Conservation (phyloP, 768 basidiomycete species). For the Amanita exitialis region DNA sequence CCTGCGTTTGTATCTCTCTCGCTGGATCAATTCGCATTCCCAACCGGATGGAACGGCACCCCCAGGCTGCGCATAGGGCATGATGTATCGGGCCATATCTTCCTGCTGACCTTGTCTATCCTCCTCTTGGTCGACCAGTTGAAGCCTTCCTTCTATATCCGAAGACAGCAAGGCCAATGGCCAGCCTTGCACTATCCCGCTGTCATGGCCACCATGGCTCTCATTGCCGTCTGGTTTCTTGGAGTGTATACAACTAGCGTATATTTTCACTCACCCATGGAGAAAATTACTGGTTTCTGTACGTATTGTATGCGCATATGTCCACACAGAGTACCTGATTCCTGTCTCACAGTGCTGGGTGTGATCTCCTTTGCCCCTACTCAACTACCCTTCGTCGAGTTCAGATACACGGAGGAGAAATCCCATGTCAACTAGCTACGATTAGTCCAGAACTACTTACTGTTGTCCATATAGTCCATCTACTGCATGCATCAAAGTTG, state of each 20-base stretch:
- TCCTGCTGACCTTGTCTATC: slow-evolving; percentile 72
- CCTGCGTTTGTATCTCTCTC: slow-evolving; percentile 18
- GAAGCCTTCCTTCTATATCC: slow-evolving; percentile 35
- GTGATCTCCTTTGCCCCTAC: not conserved
- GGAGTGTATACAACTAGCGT: slow-evolving; percentile 74
- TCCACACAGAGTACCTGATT: not conserved
- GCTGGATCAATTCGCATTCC: slow-evolving; percentile 16
- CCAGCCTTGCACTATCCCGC: slow-evolving; percentile 36
- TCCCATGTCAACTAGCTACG: not conserved
- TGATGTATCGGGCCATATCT: slow-evolving; percentile 91
- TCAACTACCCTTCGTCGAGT: slow-evolving; percentile 2
- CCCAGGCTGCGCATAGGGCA: slow-evolving; percentile 75
- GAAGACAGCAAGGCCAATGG: slow-evolving; percentile 20
- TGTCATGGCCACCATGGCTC: slow-evolving; percentile 29
- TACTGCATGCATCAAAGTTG: not conserved
- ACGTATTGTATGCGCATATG: slow-evolving; percentile 20
- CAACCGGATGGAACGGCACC: slow-evolving; percentile 31
- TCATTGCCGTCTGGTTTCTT: slow-evolving; percentile 61
- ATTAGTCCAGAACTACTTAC: not conserved
- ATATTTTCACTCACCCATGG: slow-evolving; percentile 84
- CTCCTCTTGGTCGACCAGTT: slow-evolving; percentile 78
- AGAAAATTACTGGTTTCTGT: slow-evolving; percentile 85
- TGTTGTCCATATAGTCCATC: not conserved
- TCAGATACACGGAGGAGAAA: not conserved
- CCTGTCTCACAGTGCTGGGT: not conserved